Conservation (phyloP, 2,329 filamentous ascomycete species). For the Fusarium sp. region DNA sequence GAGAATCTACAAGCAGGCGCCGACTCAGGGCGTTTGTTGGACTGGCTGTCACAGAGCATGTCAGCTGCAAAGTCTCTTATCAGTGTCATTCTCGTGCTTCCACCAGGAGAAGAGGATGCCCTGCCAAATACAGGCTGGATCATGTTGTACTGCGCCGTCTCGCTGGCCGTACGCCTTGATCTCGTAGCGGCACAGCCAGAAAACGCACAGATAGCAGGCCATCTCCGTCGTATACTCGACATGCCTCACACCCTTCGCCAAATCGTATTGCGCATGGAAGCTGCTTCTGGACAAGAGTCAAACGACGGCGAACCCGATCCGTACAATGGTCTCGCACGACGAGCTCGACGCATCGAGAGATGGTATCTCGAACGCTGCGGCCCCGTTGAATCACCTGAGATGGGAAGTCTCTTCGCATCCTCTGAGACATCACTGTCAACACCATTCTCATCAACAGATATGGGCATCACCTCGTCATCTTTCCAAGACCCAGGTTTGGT, state of each 20-base stretch:
- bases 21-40: constrained; percentile 40
- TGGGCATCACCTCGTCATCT: constrained; percentile 23
- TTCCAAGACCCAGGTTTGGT: constrained; percentile 25
- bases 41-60: constrained; percentile 53
- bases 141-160: constrained; percentile 52
- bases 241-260: constrained; percentile 51
- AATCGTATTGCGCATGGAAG: constrained; percentile 50
- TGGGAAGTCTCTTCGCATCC: constrained; percentile 36
- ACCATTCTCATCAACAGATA: constrained; percentile 14
- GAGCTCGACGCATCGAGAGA: constrained; percentile 41
- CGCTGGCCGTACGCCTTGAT: constrained; percentile 52
- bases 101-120: constrained; percentile 48
- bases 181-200: constrained; percentile 49
- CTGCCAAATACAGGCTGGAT: constrained; percentile 54
- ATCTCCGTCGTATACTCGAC: constrained; percentile 52
- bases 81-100: constrained; percentile 48
- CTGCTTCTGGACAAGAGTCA: constrained; percentile 29
- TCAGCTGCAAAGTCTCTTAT: constrained; percentile 52
- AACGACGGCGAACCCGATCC: constrained; percentile 40
- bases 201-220: constrained; percentile 45
- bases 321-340: constrained; percentile 46
- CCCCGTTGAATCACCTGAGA: constrained; percentile 34
- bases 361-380: constrained; percentile 44
- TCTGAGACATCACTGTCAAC: constrained; percentile 31
- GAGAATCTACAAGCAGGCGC: constrained; percentile 37